These are phyloP conservation scores for Acacia melanoxylon DNA, from an alignment of 306 rosid species.

Conservation along the genomic window DNA sequence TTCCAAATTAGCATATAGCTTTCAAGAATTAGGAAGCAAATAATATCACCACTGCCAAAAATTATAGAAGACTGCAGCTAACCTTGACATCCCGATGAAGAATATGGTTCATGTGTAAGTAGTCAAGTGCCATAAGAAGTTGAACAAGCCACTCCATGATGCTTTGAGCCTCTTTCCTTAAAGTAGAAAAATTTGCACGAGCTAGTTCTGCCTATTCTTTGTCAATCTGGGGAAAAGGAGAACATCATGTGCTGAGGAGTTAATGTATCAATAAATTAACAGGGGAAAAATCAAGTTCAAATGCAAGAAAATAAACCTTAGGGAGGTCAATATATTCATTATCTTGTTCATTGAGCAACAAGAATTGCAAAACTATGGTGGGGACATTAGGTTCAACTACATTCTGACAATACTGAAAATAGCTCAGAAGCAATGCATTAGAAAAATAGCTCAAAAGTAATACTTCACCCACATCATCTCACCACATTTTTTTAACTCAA, in stretches of 20 bases:
- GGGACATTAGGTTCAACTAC: conserved; percentile 92
- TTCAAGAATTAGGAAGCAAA: conserved; percentile 22
- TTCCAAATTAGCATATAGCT: conserved; percentile 40
- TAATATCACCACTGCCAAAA: conserved; percentile 12
- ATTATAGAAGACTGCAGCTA: conserved; percentile 24
- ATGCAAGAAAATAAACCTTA: conserved; percentile 53
- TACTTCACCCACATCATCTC: background rate
- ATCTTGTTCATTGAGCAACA: conserved; percentile 80
- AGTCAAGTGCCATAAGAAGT: conserved; percentile 97
- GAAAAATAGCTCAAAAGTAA: no score
- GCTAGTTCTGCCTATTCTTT: conserved; percentile 87
- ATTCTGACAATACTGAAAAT: conserved; percentile 92
- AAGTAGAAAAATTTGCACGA: conserved; percentile 75
- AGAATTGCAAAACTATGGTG: conserved; percentile 74
- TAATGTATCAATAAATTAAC: background rate
- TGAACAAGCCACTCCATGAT: conserved; percentile 97
- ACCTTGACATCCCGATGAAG: conserved; percentile 99
- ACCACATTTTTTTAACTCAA: background rate
- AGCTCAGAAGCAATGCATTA: conserved; percentile 91
- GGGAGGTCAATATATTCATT: conserved; percentile 85
- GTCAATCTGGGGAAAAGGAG: conserved; percentile 65
- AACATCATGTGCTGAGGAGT: conserved; percentile 2
- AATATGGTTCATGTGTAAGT: conserved; percentile 92
- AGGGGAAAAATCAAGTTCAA: background rate
- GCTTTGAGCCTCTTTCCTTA: conserved; percentile 89